Conservation (phyloP, 495 filamentous ascomycete species). For the Daldinia grandis region DNA sequence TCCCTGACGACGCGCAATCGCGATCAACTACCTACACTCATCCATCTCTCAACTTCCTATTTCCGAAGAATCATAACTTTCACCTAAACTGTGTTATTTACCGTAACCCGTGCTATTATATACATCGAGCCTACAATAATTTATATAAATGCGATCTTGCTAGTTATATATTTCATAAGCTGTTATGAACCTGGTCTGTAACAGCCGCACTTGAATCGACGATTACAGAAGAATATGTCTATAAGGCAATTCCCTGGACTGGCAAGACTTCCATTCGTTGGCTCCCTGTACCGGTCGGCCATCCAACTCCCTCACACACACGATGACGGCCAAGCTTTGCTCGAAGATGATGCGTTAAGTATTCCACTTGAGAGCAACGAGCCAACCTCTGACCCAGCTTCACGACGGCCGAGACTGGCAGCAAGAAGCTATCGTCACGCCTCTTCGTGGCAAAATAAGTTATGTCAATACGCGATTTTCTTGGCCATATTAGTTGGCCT, state of each 20-base stretch:
- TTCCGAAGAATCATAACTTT: background rate
- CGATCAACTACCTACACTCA: background rate
- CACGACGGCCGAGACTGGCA: conserved; percentile 4
- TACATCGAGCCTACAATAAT: background rate
- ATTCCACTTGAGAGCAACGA: conserved; percentile 36
- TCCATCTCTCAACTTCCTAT: background rate
- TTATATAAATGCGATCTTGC: background rate
- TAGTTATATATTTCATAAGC: background rate
- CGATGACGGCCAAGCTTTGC: conserved; percentile 37
- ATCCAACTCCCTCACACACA: background rate
- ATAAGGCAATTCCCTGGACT: conserved; percentile 7
- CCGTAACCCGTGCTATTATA: background rate
- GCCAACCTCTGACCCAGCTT: background rate
- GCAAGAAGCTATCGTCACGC: background rate
- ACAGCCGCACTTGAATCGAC: background rate
- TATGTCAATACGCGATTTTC: conserved; percentile 25
- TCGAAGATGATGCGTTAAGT: conserved; percentile 41
- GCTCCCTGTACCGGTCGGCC: conserved; percentile 13
- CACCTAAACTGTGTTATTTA: background rate
- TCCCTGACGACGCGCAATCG: background rate
- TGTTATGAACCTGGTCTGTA: background rate
- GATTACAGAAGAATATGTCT: conserved; percentile 14
- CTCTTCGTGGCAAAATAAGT: conserved; percentile 11
- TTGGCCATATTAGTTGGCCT: conserved; percentile 26
- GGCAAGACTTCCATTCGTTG: conserved; percentile 21